These are phyloP conservation scores for Nyctanthes arbortristis DNA, from an alignment of 257 asterid species.

Conservation along the genomic window DNA sequence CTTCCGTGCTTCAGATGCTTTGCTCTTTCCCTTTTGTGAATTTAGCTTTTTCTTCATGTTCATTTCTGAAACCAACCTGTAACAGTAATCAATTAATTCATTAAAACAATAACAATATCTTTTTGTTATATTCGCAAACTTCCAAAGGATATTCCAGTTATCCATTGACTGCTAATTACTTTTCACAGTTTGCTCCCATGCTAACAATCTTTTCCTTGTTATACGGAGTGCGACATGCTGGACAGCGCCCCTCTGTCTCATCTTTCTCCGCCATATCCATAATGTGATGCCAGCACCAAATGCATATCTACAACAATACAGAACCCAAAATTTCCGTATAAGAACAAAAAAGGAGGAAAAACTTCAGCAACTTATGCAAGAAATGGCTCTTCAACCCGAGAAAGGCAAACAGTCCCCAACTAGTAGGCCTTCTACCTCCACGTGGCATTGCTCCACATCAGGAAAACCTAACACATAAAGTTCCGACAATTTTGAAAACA, in stretches of 20 bases:
- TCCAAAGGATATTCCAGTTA: slow-evolving; percentile 12
- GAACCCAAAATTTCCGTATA: slow-evolving; percentile 12
- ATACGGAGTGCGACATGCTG: slow-evolving; percentile 82
- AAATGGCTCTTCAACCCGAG: not conserved
- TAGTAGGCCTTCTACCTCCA: not conserved
- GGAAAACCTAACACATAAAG: not conserved
- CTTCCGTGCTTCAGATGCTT: slow-evolving; percentile 77
- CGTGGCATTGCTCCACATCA: not conserved
- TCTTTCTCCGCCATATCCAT: slow-evolving; percentile 97
- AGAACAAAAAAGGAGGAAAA: not conserved
- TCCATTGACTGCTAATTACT: slow-evolving; percentile 36
- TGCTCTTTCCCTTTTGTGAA: slow-evolving; percentile 75
- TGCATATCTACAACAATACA: slow-evolving; percentile 60
- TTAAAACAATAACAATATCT: slow-evolving; percentile 15
- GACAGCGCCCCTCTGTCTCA: slow-evolving; percentile 85
- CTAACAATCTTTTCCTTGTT: slow-evolving; percentile 88
- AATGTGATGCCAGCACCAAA: slow-evolving; percentile 98
- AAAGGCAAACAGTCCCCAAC: not conserved
- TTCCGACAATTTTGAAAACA: slow-evolving; percentile 5
- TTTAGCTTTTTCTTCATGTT: slow-evolving; percentile 63
- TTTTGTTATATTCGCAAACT: slow-evolving; percentile 6
- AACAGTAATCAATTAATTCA: slow-evolving; percentile 11
- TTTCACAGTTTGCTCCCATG: slow-evolving; percentile 73
- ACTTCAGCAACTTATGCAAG: not conserved
- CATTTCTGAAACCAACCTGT: slow-evolving; percentile 78